Conservation (phyloP, 768 basidiomycete genomes). For the Tylopilus felleus region DNA sequence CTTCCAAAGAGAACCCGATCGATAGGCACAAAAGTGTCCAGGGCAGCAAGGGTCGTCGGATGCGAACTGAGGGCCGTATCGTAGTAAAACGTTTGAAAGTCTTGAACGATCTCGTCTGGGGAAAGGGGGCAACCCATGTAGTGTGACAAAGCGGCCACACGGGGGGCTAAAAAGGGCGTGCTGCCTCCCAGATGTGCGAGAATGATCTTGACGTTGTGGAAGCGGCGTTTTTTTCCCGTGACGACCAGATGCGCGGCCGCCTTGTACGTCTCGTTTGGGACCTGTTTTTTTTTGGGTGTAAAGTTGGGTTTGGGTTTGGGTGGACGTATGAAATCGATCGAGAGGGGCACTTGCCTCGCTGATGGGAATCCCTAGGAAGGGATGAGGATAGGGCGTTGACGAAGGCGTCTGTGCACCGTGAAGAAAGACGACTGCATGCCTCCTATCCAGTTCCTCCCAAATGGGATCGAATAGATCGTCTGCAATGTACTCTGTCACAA, state of each 20-base stretch:
- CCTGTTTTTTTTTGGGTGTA: constrained; percentile 37
- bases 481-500: constrained; percentile 56
- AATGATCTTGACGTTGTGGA: constrained; percentile 56
- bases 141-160: constrained; percentile 62
- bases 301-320: constrained; percentile 4
- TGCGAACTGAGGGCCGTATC: constrained; percentile 68
- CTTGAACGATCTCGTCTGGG: constrained; percentile 61
- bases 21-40: constrained; percentile 47
- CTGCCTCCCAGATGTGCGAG: constrained; percentile 76
- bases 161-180: constrained; percentile 59
- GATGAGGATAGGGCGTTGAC: constrained; percentile 60
- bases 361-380: constrained; percentile 63
- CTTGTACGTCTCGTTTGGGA: constrained; percentile 80
- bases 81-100: constrained; percentile 71
- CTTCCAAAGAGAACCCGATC: constrained; percentile 67
- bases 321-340: constrained; percentile 3
- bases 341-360: constrained; percentile 46
- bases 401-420: constrained; percentile 69
- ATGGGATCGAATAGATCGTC: constrained; percentile 60
- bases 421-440: constrained; percentile 62
- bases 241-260: constrained; percentile 77
- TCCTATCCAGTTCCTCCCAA: constrained; percentile 65
- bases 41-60: constrained; percentile 46
- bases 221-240: constrained; percentile 63
- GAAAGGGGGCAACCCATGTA: constrained; percentile 69